These are phyloP conservation scores for Pichia cephalocereana DNA, from an alignment of 805 yeast genomes.

Conservation along the genomic window DNA sequence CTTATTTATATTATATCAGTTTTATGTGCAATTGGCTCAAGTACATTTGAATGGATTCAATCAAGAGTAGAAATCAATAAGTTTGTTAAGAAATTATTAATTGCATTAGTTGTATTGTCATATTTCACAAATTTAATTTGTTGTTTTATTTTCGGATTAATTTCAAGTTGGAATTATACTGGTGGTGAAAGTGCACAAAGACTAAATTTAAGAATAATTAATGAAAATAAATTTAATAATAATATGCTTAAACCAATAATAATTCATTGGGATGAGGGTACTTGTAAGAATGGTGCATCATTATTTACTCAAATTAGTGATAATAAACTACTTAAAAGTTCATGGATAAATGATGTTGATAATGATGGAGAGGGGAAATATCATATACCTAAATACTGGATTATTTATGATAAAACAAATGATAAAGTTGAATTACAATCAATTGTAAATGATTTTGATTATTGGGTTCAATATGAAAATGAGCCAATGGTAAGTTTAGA, in stretches of 20 bases:
- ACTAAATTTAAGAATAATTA: conserved; percentile 32
- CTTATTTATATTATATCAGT: conserved; percentile 69
- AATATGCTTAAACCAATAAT: conserved; percentile 16
- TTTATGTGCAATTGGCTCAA: conserved; percentile 29
- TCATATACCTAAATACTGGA: conserved; percentile 11
- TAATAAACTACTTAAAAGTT: conserved; percentile 6
- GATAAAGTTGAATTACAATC: conserved; percentile 26
- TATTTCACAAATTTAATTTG: conserved; percentile 26
- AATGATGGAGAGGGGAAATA: neutral
- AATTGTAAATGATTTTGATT: conserved; percentile 31
- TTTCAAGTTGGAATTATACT: conserved; percentile 75
- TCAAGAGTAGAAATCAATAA: neutral
- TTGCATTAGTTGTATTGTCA: conserved; percentile 24
- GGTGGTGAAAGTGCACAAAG: conserved; percentile 68
- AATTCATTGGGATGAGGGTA: conserved; percentile 69
- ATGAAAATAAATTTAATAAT: neutral
- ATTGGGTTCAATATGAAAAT: conserved; percentile 36
- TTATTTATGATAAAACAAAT: conserved; percentile 76
- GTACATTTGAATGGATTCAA: conserved; percentile 3
- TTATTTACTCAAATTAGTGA: conserved; percentile 56
- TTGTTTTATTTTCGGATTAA: conserved; percentile 45
- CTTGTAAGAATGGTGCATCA: conserved; percentile 85
- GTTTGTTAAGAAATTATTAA: conserved; percentile 4
- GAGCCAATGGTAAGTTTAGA: conserved; percentile 17
- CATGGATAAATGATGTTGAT: neutral